Evolutionary conservation across 176 grass and related monocot species (phyloP), one percentile per base, ranked within the genome.

Genomic region (Luzula sylvatica): DNA sequence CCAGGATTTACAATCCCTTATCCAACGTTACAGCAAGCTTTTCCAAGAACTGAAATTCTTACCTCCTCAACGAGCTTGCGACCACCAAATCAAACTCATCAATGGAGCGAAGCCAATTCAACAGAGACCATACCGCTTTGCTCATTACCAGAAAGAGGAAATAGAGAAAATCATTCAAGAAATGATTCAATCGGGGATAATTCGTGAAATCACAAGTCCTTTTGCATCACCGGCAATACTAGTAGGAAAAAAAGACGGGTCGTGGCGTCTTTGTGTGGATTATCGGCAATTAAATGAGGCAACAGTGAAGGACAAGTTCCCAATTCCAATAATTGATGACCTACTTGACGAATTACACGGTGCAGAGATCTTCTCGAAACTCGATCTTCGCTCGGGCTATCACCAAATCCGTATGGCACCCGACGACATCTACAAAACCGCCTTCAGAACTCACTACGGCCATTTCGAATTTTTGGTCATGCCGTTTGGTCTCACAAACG

Each of bases 401-500:
- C 26, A 58, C 38, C 18, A 35, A 3, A 2, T 30, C 3, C 3
- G 50, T 4, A 23, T 23, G 21, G 8, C 8, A 3, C 4, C 3
- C 3, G 21, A 3, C 19, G 26, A 59, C 14, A 6, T 59, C 0
- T 2, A 3, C 3, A 59, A 59, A 18, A 59, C n/a, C 1, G 12
- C 35, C 1, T 59, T 59, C 20, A 1, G 18, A 25, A 59, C 55
- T 1, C 23, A 5, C 8, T 19, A 46, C 18, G 59, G 1, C 3
- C 5, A 50, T 9, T 50, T 24, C 38, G 60, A 65, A 13, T 48
- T 46, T 30, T 46, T n/a, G 0, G 41, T 50, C 13, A 65, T 50
- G 7, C 42, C 21, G 0, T 50, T 27, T 49, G 41, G 42, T 2
- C 15, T 65, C 23, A 48, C 38, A 5, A 65, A 50, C 27, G 16